Evolutionary conservation across 768 basidiomycete species (phyloP).

Genomic region (Leccinum variicolor): DNA sequence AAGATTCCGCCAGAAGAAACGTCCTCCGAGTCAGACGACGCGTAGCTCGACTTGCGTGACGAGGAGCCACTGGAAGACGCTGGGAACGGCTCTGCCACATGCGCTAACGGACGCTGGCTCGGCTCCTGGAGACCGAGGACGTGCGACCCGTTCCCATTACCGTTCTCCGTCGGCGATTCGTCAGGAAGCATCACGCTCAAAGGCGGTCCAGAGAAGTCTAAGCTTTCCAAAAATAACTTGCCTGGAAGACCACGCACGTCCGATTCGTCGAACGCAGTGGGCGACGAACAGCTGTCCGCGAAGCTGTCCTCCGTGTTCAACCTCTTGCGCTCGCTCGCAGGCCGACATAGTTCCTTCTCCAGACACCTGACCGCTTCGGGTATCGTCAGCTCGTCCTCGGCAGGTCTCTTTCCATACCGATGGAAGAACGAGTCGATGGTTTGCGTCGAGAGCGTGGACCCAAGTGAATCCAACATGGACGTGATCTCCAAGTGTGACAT

Average conservation of each 20-base stretch:
- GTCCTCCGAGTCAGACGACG: conserved; percentile 48
- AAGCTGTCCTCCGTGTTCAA: conserved; percentile 47
- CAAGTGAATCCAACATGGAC: conserved; percentile 95
- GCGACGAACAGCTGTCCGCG: conserved; percentile 46
- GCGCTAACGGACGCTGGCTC: conserved; percentile 41
- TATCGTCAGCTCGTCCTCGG: conserved; percentile 68
- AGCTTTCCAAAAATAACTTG: conserved; percentile 47
- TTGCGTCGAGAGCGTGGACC: conserved; percentile 78
- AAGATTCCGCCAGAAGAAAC: conserved; percentile 17
- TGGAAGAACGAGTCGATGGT: conserved; percentile 85
- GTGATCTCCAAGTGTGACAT: conserved; percentile 85
- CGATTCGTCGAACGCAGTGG: conserved; percentile 47
- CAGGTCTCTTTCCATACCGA: conserved; percentile 58
- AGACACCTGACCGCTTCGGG: conserved; percentile 82
- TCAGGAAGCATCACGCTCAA: conserved; percentile 28
- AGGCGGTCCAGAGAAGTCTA: conserved; percentile 62
- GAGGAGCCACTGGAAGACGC: conserved; percentile 9
- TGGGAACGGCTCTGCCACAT: conserved; percentile 29
- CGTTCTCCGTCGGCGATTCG: conserved; percentile 27
- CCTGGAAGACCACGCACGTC: conserved; percentile 24
- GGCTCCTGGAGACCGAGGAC: conserved; percentile 35
- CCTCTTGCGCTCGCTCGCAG: conserved; percentile 65
- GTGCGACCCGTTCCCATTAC: neutral
- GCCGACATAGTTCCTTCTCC: conserved; percentile 78
- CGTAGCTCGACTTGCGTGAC: conserved; percentile 35